Base-by-base conservation (phyloP, 306 rosid species). In the Cucurbita pepo region DNA sequence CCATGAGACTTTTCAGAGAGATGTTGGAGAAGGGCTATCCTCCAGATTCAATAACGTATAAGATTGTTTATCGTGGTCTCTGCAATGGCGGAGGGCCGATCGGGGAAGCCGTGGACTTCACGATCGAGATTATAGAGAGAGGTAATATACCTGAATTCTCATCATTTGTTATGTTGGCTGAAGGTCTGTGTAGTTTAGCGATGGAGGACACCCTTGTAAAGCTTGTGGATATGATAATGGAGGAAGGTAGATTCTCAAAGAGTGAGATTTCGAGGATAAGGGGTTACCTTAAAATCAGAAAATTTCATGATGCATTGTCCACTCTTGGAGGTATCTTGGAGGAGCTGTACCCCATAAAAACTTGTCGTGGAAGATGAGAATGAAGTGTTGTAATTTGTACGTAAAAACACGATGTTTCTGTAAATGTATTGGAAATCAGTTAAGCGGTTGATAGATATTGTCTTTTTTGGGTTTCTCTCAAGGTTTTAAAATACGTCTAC, bases 71-170 rank as follows among this genome's bases (percentile, higher is more conserved):
- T 72, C 86, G 97, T 10, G 97, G 98, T 67, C 92, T 94, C 44
- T 90, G 97, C 80, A 90, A 87, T 21, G 88, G 98, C 15, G 96
- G 98, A 69, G 97, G 98, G 51, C 85, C 95, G 1, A 90, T 90
- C 51, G 81, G 85, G 69, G 97, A 94, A 79, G 96, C 97, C 14
- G 90, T 89, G 75, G 91, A 94, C 78, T 94, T 94, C 64, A 81
- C 82, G 0, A 60, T 85, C 62, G 98, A 94, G 84, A 90, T 90
- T 96, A 78, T 83, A 75, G 97, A 81, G 67, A 86, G 78, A 73
- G 97, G 96, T 37, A 59, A 69, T 15, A 50, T 90, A 73, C 98
- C 98, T 0, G 97, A 90, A 71, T 75, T 83, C 75, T 72, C 88
- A 16, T 83, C 97, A 1, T 94, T 94, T 53, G 73, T 72, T 71